Conservation (phyloP, 2,329 filamentous ascomycete genomes). For the Stromatinia cepivora region DNA sequence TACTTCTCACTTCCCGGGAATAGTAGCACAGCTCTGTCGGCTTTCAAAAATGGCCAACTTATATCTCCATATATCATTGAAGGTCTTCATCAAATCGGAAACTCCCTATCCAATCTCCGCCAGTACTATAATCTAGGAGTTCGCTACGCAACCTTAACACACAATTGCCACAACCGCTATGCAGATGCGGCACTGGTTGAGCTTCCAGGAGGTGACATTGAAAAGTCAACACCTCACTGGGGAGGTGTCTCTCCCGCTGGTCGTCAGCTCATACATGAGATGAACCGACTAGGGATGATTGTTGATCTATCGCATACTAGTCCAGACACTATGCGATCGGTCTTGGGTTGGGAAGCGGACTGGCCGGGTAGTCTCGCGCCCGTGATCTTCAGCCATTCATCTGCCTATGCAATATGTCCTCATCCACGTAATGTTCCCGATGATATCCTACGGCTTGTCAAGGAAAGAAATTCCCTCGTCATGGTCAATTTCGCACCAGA, state of each 20-base stretch:
- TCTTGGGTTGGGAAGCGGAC: constrained; percentile 60
- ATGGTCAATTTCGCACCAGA: constrained; percentile 89
- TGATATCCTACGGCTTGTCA: constrained; percentile 75
- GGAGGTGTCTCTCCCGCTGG: constrained; percentile 73
- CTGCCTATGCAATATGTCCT: constrained; percentile 75
- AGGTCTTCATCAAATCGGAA: constrained; percentile 91
- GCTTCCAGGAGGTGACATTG: constrained; percentile 42
- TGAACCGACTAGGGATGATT: constrained; percentile 95
- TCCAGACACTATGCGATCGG: constrained; percentile 81
- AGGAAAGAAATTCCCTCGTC: constrained; percentile 70
- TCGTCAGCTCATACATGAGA: constrained; percentile 71
- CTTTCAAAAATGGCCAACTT: constrained; percentile 62
- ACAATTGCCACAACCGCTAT: constrained; percentile 90
- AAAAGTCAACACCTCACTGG: constrained; percentile 57
- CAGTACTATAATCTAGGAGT: constrained; percentile 76
- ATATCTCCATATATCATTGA: constrained; percentile 81
- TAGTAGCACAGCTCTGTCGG: constrained; percentile 59
- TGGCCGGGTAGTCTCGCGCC: constrained; percentile 78
- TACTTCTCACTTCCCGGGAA: constrained; percentile 66
- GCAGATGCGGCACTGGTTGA: constrained; percentile 78
- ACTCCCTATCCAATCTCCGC: constrained; percentile 73
- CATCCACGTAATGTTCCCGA: constrained; percentile 92
- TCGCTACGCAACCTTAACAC: constrained; percentile 84
- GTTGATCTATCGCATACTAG: constrained; percentile 82
- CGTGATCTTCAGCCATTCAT: constrained; percentile 87